phyloP scores from a whole-genome alignment of 495 filamentous ascomycete species.

The Oleoguttula mirabilis region DNA sequence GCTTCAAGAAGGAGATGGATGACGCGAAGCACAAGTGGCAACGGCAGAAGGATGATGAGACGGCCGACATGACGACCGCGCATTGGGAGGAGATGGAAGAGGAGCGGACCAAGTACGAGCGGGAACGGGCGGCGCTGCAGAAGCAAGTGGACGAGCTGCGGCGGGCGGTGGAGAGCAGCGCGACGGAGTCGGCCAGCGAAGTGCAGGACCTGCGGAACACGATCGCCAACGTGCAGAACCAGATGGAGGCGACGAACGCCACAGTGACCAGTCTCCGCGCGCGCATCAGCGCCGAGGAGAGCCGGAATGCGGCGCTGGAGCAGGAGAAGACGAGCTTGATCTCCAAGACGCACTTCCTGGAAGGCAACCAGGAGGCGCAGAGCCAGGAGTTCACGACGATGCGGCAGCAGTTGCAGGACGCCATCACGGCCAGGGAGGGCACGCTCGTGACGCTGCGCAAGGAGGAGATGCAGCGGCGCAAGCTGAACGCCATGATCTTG shows the following conservation, averaged over 20 bases:
- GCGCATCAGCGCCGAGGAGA: constrained; percentile 49
- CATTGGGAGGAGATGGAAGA: constrained; percentile 42
- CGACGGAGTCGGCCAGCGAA: constrained; percentile 51
- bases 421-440: constrained; percentile 51
- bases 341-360: constrained; percentile 66
- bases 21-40: constrained; percentile 20
- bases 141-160: constrained; percentile 11
- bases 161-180: constrained; percentile 25
- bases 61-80: constrained; percentile 25
- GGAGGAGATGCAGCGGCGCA: constrained; percentile 82
- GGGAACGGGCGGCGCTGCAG: constrained; percentile 42
- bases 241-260: constrained; percentile 13
- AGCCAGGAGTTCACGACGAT: constrained; percentile 66
- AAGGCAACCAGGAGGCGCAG: constrained; percentile 77
- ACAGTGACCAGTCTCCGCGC: constrained; percentile 36
- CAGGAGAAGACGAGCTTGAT: constrained; percentile 17
- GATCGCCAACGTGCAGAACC: constrained; percentile 28
- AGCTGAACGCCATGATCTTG: constrained; percentile 94
- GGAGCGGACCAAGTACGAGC: constrained; percentile 37
- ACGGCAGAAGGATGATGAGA: constrained; percentile 17
- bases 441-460: constrained; percentile 73
- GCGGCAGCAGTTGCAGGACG: constrained; percentile 65
- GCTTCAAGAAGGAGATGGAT: constrained; percentile 24
- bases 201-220: constrained; percentile 51
- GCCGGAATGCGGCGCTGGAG: constrained; percentile 11